Conservation (phyloP, 2,329 filamentous ascomycete species). For the Cladophialophora carrionii region DNA sequence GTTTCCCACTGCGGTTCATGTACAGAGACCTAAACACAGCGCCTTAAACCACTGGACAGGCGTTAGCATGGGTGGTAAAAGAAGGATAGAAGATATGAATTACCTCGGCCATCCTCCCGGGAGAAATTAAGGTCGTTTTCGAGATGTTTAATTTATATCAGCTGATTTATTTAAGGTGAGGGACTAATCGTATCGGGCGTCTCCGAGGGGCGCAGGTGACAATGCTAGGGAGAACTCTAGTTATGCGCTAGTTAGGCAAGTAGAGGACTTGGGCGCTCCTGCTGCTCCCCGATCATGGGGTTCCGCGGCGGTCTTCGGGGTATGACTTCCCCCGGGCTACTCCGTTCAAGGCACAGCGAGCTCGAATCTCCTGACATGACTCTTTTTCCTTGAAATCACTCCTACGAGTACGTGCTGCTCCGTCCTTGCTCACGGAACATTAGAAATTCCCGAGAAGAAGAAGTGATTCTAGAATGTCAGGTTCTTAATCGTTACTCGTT, state of each 20-base stretch:
- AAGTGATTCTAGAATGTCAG: neutral
- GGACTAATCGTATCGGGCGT: neutral
- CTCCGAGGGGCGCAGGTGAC: neutral
- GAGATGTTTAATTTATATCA: neutral
- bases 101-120: constrained; percentile 31
- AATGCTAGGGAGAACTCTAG: too few species aligned
- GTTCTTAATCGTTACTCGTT: neutral
- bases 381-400: neutral
- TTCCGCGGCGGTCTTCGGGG: too few species aligned
- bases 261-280: neutral
- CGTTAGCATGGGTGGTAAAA: neutral
- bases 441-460: too few species aligned
- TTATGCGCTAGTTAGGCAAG: neutral
- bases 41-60: constrained; percentile 38
- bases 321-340: too few species aligned
- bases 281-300: neutral
- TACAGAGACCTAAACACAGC: constrained; percentile 38
- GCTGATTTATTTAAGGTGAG: neutral
- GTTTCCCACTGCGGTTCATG: constrained; percentile 38
- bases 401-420: neutral
- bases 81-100: constrained; percentile 3
- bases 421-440: neutral
- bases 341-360: too few species aligned
- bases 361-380: neutral
- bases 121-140: constrained; percentile 19